These are phyloP conservation scores for Zoysia matrella DNA, from an alignment of 202 grass and related monocot genomes.

Conservation along the genomic window DNA sequence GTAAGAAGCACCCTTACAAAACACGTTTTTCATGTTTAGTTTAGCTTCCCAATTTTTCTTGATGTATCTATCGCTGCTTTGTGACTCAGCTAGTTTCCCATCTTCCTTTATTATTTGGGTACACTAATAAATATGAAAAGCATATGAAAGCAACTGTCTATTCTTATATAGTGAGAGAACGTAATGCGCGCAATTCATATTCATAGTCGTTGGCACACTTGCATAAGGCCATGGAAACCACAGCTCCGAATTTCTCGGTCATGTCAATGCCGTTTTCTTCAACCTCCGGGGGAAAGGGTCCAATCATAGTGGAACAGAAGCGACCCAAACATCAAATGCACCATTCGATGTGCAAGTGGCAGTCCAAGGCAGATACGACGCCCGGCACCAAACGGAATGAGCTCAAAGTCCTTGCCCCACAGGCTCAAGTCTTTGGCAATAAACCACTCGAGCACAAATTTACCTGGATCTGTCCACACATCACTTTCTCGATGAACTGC, in stretches of 20 bases:
- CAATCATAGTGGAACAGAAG: slow-evolving; percentile 47
- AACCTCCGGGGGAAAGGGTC: slow-evolving; percentile 35
- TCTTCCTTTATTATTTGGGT: too few relatives aligned
- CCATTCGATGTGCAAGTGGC: slow-evolving; percentile 26
- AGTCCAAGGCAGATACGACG: slow-evolving; percentile 55
- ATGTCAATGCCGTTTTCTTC: slow-evolving; percentile 34
- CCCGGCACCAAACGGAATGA: slow-evolving; percentile 56
- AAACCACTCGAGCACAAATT: slow-evolving; percentile 53
- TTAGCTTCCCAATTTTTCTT: too few relatives aligned
- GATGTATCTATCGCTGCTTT: too few relatives aligned
- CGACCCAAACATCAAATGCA: slow-evolving; percentile 33
- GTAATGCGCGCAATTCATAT: too few relatives aligned
- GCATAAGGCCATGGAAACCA: slow-evolving; percentile 21
- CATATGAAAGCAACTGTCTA: too few relatives aligned
- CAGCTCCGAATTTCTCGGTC: slow-evolving; percentile 46
- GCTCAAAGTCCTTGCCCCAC: slow-evolving; percentile 34
- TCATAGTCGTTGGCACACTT: too few relatives aligned
- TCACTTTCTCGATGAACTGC: slow-evolving; percentile 32
- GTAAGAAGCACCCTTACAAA: too few relatives aligned
- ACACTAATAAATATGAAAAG: too few relatives aligned
- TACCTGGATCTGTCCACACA: slow-evolving; percentile 29
- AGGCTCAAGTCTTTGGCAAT: slow-evolving; percentile 33
- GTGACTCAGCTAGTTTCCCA: too few relatives aligned
- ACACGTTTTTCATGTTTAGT: too few relatives aligned
- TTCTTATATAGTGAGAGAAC: too few relatives aligned